Base-by-base conservation (phyloP, 2,329 filamentous ascomycete genomes). In the Xylariaceae sp. region DNA sequence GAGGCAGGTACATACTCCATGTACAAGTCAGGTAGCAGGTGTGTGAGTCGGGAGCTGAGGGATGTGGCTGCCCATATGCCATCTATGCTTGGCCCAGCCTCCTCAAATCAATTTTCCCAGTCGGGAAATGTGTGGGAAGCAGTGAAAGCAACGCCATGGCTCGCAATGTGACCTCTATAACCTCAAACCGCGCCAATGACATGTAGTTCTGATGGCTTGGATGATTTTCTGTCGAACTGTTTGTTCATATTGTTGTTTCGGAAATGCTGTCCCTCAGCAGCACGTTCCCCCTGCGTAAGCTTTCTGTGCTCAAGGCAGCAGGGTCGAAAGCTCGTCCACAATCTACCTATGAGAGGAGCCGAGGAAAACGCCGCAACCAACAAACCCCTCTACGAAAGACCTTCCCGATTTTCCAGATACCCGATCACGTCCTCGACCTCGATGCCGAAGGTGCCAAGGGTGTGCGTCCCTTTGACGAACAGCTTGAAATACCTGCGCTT, bases 381-480 rank as follows among this genome's bases (percentile, higher is more conserved):
- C 8, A 50, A 13, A 15, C 34, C 30, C 47, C 53, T 36, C 42
- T 47, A 35, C 30, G 42, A 40, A 34, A 34, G 27, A 1, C 26
- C 13, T 11, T 21, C 21, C 27, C 41, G 12, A 18, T 18, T 24
- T 15, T 67, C 44, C 53, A 68, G 16, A 57, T 71, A 28, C 63
- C 68, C 9, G 38, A 62, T 13, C 45, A 70, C 9, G 53, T 76
- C 3, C 61, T 78, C 27, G 71, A 78, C 41, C 68, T 78, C 27
- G 74, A 77, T 46, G 68, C 69, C 31, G 64, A 69, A 43, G 62
- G 67, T 14, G 67, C 53, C 46, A 57, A 51, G 1, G 54, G 61
- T 32, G 70, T 76, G 27, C 68, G 71, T 18, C 51, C 56, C 2
- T 67, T 59, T 38, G 57, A 64, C 31, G 47, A 61, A 3, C 46